Evolutionary conservation across 345 rosid species (phyloP), one percentile per base, ranked within the genome.

Genomic region (Cochlearia excelsa): DNA sequence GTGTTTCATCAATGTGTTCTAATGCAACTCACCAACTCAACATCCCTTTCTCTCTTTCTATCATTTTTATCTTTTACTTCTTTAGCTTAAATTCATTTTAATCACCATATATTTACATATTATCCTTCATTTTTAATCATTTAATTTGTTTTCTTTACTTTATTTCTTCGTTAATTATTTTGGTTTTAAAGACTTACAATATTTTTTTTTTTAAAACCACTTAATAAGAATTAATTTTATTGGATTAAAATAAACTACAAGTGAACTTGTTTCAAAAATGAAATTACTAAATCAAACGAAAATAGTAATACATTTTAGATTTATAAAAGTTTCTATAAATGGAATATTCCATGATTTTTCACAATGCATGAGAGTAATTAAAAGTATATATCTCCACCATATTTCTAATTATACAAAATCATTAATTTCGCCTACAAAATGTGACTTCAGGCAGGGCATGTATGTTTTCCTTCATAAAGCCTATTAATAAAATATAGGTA

Each of bases 1-100:
- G 66, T 74, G 23, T 79, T 39, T 78, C 65, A 70, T 77, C 70
- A 69, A 58, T 51, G 35, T 39, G 66, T 73, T 71, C 72, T 54
- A 61, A 63, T 86, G 83, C 84, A 68, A 77, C 82, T 46, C 75
- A 82, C 86, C 81, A 74, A 71, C 81, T 78, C 59, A 77, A 66
- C 86, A 86, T 68, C 50, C 65, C 67, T 57, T 75, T 72, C 79
- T 68, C 42, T 28, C 69, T 71, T 67, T 77, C 74, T 84, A 84
- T 86, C 74, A 86, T 83, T 80, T 74, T 66, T 76, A 45, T 70
- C 55, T 49, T 63, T 63, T 63, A 57, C 64, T 57, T 51, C 63
- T 62, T 69, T 69, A 54, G 7, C 46, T 55, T 2, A 37, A 41
- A 9, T 34, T 69, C 46, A 41, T 28, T 55, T 2, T 48, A 48